phyloP scores from a whole-genome alignment of 2,329 filamentous ascomycete genomes.

The Paracorniculantispora psalliotae region DNA sequence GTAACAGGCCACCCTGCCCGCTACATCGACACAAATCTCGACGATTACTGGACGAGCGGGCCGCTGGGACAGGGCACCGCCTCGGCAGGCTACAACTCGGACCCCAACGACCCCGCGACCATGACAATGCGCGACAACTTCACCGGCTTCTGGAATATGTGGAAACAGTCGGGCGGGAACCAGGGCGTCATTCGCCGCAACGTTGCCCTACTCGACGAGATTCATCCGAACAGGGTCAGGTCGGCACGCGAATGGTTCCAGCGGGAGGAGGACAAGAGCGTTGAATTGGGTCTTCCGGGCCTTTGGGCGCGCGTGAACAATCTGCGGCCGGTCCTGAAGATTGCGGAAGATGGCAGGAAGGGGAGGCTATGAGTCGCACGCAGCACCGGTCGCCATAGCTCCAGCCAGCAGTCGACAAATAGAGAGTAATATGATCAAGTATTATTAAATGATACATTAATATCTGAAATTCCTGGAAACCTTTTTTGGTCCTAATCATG shows the following conservation, averaged over 20 bases:
- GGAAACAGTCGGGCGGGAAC: constrained; percentile 36
- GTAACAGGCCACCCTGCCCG: constrained; percentile 38
- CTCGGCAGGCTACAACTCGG: constrained; percentile 33
- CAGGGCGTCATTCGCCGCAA: constrained; percentile 39
- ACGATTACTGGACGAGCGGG: constrained; percentile 28
- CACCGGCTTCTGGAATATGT: constrained; percentile 46
- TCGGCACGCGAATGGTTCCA: constrained; percentile 45
- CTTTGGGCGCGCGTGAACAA: constrained; percentile 17
- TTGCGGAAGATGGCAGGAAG: constrained; percentile 17
- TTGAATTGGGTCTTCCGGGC: constrained; percentile 11
- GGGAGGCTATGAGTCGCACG: constrained; percentile 12
- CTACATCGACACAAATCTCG: constrained; percentile 32
- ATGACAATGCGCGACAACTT: constrained; percentile 44
- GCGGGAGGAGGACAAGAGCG: constrained; percentile 30
- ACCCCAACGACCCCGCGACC: constrained; percentile 24
- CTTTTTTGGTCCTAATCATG: too few species aligned
- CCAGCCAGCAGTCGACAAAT: too few species aligned
- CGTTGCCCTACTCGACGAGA: constrained; percentile 46
- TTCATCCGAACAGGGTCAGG: constrained; percentile 43
- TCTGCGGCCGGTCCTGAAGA: constrained; percentile 17
- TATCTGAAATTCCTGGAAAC: too few species aligned
- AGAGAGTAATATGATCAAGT: too few species aligned
- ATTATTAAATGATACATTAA: too few species aligned
- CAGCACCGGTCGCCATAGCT: not conserved
- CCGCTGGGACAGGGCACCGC: constrained; percentile 18